Conservation (phyloP, 2,329 filamentous ascomycete species). For the Aspergillus awamori region DNA sequence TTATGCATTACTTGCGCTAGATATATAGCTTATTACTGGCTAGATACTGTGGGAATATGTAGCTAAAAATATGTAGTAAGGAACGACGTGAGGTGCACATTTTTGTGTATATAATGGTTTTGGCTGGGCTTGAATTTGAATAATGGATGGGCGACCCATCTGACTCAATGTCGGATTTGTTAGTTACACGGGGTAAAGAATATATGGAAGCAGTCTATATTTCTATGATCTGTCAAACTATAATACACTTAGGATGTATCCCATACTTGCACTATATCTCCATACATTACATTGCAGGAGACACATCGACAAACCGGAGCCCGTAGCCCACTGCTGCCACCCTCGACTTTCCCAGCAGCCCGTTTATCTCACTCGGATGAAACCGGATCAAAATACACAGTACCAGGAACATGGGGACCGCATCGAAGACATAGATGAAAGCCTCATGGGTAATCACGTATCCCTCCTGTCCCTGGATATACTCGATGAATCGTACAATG, state of each 20-base stretch:
- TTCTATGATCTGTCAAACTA: background rate
- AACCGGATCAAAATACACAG: slow-evolving; percentile 4
- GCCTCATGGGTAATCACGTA: slow-evolving; percentile 32
- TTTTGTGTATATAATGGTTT: too few relatives aligned
- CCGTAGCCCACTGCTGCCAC: slow-evolving; percentile 6
- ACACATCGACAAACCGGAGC: background rate
- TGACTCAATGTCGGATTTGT: too few relatives aligned
- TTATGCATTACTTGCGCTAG: too few relatives aligned
- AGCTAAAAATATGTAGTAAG: too few relatives aligned
- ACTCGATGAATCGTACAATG: slow-evolving; percentile 37
- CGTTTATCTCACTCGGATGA: slow-evolving; percentile 9
- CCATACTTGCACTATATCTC: background rate
- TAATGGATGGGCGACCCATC: too few relatives aligned
- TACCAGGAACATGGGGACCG: slow-evolving; percentile 31
- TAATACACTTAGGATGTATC: background rate
- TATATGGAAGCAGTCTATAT: too few relatives aligned
- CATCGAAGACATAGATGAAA: slow-evolving; percentile 37
- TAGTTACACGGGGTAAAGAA: too few relatives aligned
- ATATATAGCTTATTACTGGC: too few relatives aligned
- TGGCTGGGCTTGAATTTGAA: too few relatives aligned
- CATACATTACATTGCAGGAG: background rate
- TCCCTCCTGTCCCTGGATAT: slow-evolving; percentile 30
- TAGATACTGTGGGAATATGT: too few relatives aligned
- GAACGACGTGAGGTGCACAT: too few relatives aligned
- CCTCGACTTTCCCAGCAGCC: slow-evolving; percentile 2